phyloP scores from a whole-genome alignment of 2,329 filamentous ascomycete genomes.

The Cadophora sp. region DNA sequence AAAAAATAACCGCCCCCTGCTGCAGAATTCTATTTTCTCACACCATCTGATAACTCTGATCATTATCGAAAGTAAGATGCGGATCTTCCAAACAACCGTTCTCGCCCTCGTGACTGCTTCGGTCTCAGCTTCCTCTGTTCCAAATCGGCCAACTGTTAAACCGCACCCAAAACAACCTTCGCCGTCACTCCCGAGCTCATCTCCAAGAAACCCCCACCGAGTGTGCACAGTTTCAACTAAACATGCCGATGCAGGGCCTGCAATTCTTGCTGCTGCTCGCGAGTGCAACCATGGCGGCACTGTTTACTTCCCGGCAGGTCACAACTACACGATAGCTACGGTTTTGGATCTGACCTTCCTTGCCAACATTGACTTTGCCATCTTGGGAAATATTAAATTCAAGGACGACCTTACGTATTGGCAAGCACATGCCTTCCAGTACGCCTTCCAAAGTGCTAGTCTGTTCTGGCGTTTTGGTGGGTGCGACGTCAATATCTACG shows the following conservation, averaged over 20 bases:
- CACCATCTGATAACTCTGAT: too few species aligned
- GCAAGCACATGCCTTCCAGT: slow-evolving; percentile 55
- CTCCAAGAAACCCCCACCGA: neutral
- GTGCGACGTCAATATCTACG: slow-evolving; percentile 63
- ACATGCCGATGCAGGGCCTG: slow-evolving; percentile 40
- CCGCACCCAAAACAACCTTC: neutral
- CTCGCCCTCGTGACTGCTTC: too few species aligned
- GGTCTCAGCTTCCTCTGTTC: too few species aligned
- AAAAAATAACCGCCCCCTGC: too few species aligned
- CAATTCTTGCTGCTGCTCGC: slow-evolving; percentile 54
- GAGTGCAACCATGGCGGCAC: slow-evolving; percentile 64
- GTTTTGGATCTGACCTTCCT: slow-evolving; percentile 63
- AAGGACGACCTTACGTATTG: slow-evolving; percentile 64
- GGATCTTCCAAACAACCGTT: too few species aligned
- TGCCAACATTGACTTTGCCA: slow-evolving; percentile 61
- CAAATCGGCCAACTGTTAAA: too few species aligned
- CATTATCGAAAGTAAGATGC: too few species aligned
- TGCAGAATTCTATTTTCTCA: too few species aligned
- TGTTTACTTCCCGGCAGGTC: slow-evolving; percentile 57
- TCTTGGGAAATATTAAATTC: slow-evolving; percentile 47
- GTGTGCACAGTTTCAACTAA: neutral
- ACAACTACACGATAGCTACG: slow-evolving; percentile 59
- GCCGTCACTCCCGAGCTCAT: neutral
- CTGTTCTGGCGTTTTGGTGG: slow-evolving; percentile 66
- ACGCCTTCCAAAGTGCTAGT: slow-evolving; percentile 62